These are phyloP conservation scores for Geotrichum reessii DNA, from an alignment of 1,139 yeast species.

Conservation along the genomic window DNA sequence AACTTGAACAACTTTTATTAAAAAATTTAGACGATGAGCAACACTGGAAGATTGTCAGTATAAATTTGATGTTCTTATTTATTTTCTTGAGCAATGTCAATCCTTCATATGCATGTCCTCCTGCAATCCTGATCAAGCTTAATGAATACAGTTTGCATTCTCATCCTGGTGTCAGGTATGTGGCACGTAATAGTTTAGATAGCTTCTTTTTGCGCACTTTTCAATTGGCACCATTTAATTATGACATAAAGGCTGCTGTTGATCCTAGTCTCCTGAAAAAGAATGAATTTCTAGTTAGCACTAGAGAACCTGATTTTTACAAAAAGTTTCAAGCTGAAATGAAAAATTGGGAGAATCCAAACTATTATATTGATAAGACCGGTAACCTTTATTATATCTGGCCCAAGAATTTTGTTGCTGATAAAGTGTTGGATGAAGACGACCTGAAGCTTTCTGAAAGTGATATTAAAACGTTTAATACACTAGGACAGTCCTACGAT, in stretches of 20 bases:
- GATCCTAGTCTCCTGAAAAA: constrained; percentile 23
- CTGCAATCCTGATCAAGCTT: constrained; percentile 45
- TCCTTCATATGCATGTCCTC: constrained; percentile 36
- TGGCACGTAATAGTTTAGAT: constrained; percentile 49
- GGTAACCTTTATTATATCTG: constrained; percentile 75
- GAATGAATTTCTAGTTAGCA: constrained; percentile 43
- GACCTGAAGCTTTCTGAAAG: constrained; percentile 38
- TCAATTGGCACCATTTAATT: constrained; percentile 51
- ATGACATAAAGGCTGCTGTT: constrained; percentile 42
- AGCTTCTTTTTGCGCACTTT: constrained; percentile 56
- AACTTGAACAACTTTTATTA: constrained; percentile 13
- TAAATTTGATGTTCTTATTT: constrained; percentile 51
- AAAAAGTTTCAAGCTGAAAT: constrained; percentile 50
- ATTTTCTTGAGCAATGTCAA: constrained; percentile 55
- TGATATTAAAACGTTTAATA: constrained; percentile 41
- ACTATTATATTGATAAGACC: constrained; percentile 40
- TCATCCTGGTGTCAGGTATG: constrained; percentile 61
- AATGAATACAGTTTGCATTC: constrained; percentile 53
- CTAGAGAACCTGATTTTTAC: constrained; percentile 39
- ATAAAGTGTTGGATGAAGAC: constrained; percentile 32
- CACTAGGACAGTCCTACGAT: constrained; percentile 46
- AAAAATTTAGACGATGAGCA: constrained; percentile 29
- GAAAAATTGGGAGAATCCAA: constrained; percentile 36
- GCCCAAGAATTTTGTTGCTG: constrained; percentile 55
- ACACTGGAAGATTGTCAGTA: constrained; percentile 67